These are phyloP conservation scores for Parietichytrium sp. DNA, from an alignment of 108 stramenopile genomes.

Conservation along the genomic window DNA sequence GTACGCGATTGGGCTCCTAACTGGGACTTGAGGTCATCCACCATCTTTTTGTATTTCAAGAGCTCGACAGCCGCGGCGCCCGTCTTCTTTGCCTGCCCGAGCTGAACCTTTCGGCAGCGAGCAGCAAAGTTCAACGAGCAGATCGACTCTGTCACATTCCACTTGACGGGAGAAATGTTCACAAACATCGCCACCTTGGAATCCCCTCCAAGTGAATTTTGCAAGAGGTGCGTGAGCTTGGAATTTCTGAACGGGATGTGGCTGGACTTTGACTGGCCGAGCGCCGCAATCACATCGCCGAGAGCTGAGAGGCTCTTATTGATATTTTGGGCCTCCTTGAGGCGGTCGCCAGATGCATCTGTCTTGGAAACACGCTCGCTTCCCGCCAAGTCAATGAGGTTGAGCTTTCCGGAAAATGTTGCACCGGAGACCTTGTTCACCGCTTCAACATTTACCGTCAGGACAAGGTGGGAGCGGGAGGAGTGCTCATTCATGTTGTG, in stretches of 20 bases:
- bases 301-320: constrained; percentile 63
- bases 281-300: constrained; percentile 63
- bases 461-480: constrained; percentile 51
- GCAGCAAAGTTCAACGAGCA: constrained; percentile 63
- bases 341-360: constrained; percentile 60
- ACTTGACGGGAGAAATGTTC: constrained; percentile 58
- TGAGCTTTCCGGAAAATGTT: constrained; percentile 42
- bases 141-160: constrained; percentile 57
- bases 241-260: constrained; percentile 67
- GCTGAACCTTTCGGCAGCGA: constrained; percentile 54
- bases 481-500: constrained; percentile 69
- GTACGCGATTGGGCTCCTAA: neutral
- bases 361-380: constrained; percentile 55
- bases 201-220: constrained; percentile 59
- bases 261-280: constrained; percentile 43
- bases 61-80: constrained; percentile 5
- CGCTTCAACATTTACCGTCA: constrained; percentile 51
- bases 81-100: constrained; percentile 51
- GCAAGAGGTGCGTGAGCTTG: constrained; percentile 67
- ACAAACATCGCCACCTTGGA: constrained; percentile 67
- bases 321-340: constrained; percentile 67
- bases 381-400: constrained; percentile 49
- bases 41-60: neutral
- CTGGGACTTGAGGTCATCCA: neutral
- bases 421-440: constrained; percentile 46